Evolutionary conservation across 139 green algal species (phyloP), one percentile per base, ranked within the genome.

Genomic region (Micromonas pusilla): DNA sequence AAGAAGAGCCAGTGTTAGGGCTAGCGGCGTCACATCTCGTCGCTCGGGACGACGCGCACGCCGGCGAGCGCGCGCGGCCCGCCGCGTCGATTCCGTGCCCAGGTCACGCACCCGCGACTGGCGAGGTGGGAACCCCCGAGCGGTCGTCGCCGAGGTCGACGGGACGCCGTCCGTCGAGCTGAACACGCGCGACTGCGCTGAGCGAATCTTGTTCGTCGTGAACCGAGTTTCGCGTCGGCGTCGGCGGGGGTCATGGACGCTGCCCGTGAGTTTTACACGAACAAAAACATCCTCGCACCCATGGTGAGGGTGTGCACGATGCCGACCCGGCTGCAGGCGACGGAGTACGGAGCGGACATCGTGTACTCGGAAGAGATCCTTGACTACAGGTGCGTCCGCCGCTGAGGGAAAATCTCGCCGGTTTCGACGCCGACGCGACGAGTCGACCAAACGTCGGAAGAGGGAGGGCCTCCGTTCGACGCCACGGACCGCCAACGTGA

Each of bases 321-420:
- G 6, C 71, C 82, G n/a, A 74, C 83, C 26, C 62, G 82, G 1
- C 63, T 86, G 52, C 60, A 84, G 1, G 79, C 82, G 6, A 3
- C 57, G 28, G 78, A 86, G 26, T 84, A 81, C 52, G 82, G 82
- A 28, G 82, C 82, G n/a, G 63, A 84, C 72, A 82, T 86, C 39
- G 52, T 64, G 54, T 86, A 86, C 73, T 39, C 38, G 23, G 82
- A 86, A 66, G 82, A 86, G 79, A 30, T 86, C 52, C 31, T 86
- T 6, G 81, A 85, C 34, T 30, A 80, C 52, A 37, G 36, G 32
- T 76, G 33, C n/a, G 71, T 83, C 19, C 20, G 38, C 37, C 23
- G n/a, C n/a, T n/a, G n/a, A n/a, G n/a, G n/a, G 31, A 70, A 68
- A 77, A 36, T 60, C 70, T 70, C 16, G 19, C 16, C 23, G 20